Conservation (phyloP, 306 rosid genomes). For the Pterocarpus santalinus region DNA sequence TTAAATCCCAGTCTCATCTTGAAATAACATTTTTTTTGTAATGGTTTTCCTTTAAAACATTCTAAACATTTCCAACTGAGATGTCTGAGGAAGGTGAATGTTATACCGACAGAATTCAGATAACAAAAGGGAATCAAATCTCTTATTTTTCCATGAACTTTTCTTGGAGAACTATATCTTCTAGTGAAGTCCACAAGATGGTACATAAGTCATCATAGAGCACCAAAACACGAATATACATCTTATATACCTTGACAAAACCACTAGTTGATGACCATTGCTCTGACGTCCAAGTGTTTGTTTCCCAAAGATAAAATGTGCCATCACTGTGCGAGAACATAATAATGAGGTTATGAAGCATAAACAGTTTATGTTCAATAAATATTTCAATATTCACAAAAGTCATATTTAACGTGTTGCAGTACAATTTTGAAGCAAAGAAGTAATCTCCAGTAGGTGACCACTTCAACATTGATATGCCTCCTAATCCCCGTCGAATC, state of each 20-base stretch:
- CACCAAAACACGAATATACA: constrained; percentile 37
- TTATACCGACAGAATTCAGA: too few species aligned
- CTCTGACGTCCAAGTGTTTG: constrained; percentile 95
- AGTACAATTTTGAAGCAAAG: constrained; percentile 89
- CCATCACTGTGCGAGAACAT: constrained; percentile 73
- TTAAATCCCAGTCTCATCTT: too few species aligned
- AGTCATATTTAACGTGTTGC: constrained; percentile 23
- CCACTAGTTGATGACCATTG: constrained; percentile 94
- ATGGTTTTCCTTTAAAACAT: too few species aligned
- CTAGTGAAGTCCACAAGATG: too few species aligned
- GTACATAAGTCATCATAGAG: constrained; percentile 20
- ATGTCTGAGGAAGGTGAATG: too few species aligned
- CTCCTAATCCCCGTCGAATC: constrained; percentile 91
- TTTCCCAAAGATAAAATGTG: constrained; percentile 98
- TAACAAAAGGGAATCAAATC: too few species aligned
- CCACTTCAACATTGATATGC: constrained; percentile 94
- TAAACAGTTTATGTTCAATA: constrained; percentile 30
- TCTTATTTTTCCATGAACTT: too few species aligned
- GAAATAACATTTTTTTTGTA: too few species aligned
- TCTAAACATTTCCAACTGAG: too few species aligned
- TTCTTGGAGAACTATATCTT: too few species aligned
- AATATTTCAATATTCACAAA: constrained; percentile 13
- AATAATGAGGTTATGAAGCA: constrained; percentile 40
- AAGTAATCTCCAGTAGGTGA: constrained; percentile 97
- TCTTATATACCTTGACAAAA: constrained; percentile 74